Base-by-base conservation (phyloP, 192 early-diverging fungal genomes). In the Umbelopsis sp. region DNA sequence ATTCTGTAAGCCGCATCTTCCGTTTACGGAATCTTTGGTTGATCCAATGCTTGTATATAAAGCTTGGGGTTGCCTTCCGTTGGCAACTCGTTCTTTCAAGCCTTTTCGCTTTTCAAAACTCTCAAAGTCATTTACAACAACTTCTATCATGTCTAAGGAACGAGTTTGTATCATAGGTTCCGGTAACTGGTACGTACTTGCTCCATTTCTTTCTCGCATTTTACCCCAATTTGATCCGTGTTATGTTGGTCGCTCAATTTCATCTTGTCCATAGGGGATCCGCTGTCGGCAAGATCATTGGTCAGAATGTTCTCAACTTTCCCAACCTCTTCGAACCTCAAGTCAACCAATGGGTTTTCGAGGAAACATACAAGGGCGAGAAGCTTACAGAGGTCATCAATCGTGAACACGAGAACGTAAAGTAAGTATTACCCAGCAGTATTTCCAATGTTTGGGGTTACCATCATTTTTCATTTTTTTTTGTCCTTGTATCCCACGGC, bases 331-430 rank as follows among this genome's bases (percentile, higher is more conserved):
- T 95, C 79, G 91, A 95, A 80, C 71, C 71, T 22, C 79, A 90
- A 66, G 94, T 98, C 52, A 88, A 87, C 66, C 93, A 95, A 89
- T 98, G 95, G 95, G 97, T 98, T 25, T 95, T 89, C 84, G 97
- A 98, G 77, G 97, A 98, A 78, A 85, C 72, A 9, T 83, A 94
- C 49, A 80, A 95, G n/a, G 94, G 93, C 22, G 71, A 88, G 64
- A 89, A 91, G 49, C 85, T 98, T 22, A 93, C 95, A 10, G 88
- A 93, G 4, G 86, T 97, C 72, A 97, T 98, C 79, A 98, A 98
- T 83, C 89, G 86, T 22, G 78, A 84, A 53, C 95, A 95, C 78
- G 94, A 94, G 80, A 98, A 97, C 80, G 88, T 88, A 67, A 92
- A 92, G 86, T 80, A 82, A 70, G 69, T 64, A 18, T 30, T 6